Evolutionary conservation across 129 eudicot genomes (phyloP).

Genomic region (Artemisia annua): DNA sequence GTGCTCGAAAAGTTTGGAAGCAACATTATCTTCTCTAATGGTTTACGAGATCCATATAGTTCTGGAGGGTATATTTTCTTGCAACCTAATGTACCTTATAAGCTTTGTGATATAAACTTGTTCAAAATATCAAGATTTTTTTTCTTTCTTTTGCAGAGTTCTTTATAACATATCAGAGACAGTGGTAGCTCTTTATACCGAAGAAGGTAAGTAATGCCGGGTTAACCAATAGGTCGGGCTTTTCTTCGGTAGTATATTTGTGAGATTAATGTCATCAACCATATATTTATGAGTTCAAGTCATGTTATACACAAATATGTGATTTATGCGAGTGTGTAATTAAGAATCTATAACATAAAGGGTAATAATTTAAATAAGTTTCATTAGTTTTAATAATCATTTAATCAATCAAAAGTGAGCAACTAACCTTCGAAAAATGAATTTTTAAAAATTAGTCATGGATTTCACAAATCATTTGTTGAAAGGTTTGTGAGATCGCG

Average conservation of each 20-base stretch:
- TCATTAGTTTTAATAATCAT: too few species aligned
- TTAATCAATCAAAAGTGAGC: too few species aligned
- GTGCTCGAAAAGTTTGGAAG: constrained; percentile 46
- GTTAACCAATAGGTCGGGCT: not conserved
- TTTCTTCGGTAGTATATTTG: not conserved
- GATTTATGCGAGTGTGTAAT: too few species aligned
- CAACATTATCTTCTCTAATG: constrained; percentile 48
- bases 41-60: constrained; percentile 43
- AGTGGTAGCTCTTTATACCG: constrained; percentile 22
- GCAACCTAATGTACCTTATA: too few species aligned
- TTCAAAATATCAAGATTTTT: not conserved
- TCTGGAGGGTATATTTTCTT: constrained; percentile 32
- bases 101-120: not conserved
- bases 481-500: too few species aligned
- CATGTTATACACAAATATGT: too few species aligned
- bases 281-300: too few species aligned
- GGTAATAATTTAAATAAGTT: too few species aligned
- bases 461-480: too few species aligned
- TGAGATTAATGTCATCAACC: not conserved
- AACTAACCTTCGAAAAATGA: too few species aligned
- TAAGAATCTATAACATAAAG: too few species aligned
- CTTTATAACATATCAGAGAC: constrained; percentile 37
- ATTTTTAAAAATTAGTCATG: too few species aligned
- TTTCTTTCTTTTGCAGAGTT: not conserved
- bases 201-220: constrained; percentile 10